phyloP scores from a whole-genome alignment of 768 basidiomycete species.

The Tylopilus intermedius region DNA sequence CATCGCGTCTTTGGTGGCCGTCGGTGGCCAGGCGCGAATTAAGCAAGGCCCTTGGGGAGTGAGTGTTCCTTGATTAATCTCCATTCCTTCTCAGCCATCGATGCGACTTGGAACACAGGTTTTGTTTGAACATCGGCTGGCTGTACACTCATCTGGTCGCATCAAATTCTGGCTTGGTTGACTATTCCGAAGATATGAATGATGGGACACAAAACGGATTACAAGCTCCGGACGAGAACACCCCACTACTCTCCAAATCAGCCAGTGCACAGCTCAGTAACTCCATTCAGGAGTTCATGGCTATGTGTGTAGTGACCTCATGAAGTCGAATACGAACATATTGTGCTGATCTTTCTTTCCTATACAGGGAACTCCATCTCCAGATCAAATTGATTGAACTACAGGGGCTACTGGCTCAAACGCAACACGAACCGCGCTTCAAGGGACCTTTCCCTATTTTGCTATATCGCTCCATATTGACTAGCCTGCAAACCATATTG shows the following conservation, averaged over 20 bases:
- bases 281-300: constrained; percentile 84
- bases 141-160: constrained; percentile 89
- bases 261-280: constrained; percentile 45
- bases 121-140: constrained; percentile 91
- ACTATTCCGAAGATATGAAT: constrained; percentile 26
- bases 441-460: constrained; percentile 92
- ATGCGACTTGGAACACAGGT: constrained; percentile 42
- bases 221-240: constrained; percentile 26
- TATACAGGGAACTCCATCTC: constrained; percentile 83
- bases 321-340: neutral
- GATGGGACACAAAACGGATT: constrained; percentile 1
- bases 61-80: constrained; percentile 17
- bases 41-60: constrained; percentile 84
- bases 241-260: constrained; percentile 31
- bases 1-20: constrained; percentile 94
- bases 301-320: constrained; percentile 30
- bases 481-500: constrained; percentile 77
- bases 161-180: constrained; percentile 72
- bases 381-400: constrained; percentile 88
- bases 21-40: constrained; percentile 88
- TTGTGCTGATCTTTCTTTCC: constrained; percentile 6
- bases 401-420: constrained; percentile 79
- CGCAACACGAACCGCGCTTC: constrained; percentile 87
- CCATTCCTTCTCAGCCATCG: neutral
- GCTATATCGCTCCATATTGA: constrained; percentile 79